Conservation (phyloP, 106 monocot species). For the Narthecium ossifragum region DNA sequence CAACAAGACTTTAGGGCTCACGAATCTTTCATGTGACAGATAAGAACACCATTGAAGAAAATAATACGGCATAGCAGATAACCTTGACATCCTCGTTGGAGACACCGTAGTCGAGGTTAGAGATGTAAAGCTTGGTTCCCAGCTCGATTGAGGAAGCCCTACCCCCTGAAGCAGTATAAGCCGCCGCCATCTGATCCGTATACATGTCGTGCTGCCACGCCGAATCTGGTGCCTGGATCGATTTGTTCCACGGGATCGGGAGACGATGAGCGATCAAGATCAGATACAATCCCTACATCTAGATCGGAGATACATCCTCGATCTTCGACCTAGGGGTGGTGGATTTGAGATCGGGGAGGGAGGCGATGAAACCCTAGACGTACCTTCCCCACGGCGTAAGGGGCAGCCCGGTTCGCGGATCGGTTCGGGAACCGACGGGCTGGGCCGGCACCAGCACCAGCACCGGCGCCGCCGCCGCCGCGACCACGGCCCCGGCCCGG, state of each 20-base stretch:
- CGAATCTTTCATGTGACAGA: no score
- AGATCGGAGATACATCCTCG: neutral
- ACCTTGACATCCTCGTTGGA: constrained; percentile 85
- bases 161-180: neutral
- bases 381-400: constrained; percentile 45
- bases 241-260: constrained; percentile 12
- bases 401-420: constrained; percentile 20
- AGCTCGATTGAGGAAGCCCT: constrained; percentile 55
- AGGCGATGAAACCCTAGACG: constrained; percentile 13
- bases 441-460: constrained; percentile 20
- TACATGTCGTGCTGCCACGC: constrained; percentile 74
- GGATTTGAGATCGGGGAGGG: neutral
- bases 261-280: constrained; percentile 14
- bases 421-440: constrained; percentile 39
- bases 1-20: no score
- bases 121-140: constrained; percentile 85
- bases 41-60: no score
- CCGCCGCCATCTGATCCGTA: constrained; percentile 15
- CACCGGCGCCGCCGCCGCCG: constrained; percentile 16
- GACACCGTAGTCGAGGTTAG: constrained; percentile 69
- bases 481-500: constrained; percentile 10
- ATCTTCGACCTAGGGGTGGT: neutral
- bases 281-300: constrained; percentile 1
- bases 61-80: no score
- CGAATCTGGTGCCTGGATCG: constrained; percentile 55